Evolutionary conservation across 352 stramenopile genomes (phyloP), one percentile per base, ranked within the genome.

Genomic region (Phytophthora pini): DNA sequence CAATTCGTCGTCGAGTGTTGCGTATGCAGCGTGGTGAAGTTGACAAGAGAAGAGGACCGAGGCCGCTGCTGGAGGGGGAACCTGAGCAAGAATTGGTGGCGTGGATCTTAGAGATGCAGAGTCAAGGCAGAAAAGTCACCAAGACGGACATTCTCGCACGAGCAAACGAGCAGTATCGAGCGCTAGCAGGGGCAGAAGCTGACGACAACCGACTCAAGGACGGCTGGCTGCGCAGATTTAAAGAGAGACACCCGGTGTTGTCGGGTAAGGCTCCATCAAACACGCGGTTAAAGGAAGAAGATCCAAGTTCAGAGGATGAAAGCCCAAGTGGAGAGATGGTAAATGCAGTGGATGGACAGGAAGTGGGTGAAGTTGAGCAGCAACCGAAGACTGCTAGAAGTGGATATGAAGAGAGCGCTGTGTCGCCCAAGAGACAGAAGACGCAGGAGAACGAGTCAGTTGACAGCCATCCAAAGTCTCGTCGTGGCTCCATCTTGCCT

Each of bases 181-280:
- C 9, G 4, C 11, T 72, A 22, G 56, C 29, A 3, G 51, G 57
- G 24, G 34, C 24, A 17, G 15, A 22, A 15, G 26, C 3, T 13
- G 61, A 48, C 3, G 51, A 62, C 15, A 38, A 62, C 24, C 43
- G 11, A 46, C 52, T 72, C 11, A 72, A 68, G 26, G 64, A 68
- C 26, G 57, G 64, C 9, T 72, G 63, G 63, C 31, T 72, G 5
- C 47, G 63, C 6, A 65, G 63, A 24, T 72, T 72, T 17, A 72
- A 72, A 43, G 49, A 72, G 57, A 60, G 64, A 29, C 50, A 72
- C 24, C 57, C 64, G 0, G 40, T 68, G 27, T 40, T 72, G 11
- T 72, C 64, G 9, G 57, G 64, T 44, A 58, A 46, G 34, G 57
- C 56, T 29, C 57, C 50, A 44, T 29, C 13, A 22, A 22, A 3